Percentiles rank a stretch among this genome's conserved stretches.
Evolutionary conservation across 2,329 filamentous ascomycete genomes (phyloP).

Genomic region (Furcasterigmium sp.): DNA sequence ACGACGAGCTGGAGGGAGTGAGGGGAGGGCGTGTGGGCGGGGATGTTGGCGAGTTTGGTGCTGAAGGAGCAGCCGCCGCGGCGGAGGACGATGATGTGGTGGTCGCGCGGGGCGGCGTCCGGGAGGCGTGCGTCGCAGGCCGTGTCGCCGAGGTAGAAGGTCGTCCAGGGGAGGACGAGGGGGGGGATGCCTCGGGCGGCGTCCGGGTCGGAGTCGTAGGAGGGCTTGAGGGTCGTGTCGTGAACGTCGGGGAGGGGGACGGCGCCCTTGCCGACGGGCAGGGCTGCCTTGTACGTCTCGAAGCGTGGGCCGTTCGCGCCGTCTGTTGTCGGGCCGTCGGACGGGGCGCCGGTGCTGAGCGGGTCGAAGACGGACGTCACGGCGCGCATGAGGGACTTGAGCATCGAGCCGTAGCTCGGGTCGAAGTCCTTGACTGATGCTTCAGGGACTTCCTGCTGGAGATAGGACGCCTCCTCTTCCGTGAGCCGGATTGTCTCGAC

Average conservation of each 20-base stretch:
- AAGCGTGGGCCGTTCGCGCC: conserved; percentile 26
- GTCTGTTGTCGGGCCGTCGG: conserved; percentile 15
- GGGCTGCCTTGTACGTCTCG: conserved; percentile 48
- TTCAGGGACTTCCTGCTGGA: conserved; percentile 15
- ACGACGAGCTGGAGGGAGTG: conserved; percentile 73
- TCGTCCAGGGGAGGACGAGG: conserved; percentile 59
- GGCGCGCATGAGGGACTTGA: conserved; percentile 40
- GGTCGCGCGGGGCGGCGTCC: conserved; percentile 41
- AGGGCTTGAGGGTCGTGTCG: conserved; percentile 45
- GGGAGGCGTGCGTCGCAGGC: conserved; percentile 58
- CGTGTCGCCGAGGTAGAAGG: conserved; percentile 65
- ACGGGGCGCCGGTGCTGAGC: conserved; percentile 21
- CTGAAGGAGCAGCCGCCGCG: conserved; percentile 83
- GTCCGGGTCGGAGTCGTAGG: conserved; percentile 26
- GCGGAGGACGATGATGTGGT: conserved; percentile 77
- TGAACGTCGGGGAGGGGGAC: conserved; percentile 63
- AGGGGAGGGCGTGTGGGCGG: conserved; percentile 60
- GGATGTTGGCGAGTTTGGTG: conserved; percentile 80
- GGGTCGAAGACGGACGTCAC: conserved; percentile 38
- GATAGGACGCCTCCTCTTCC: conserved; percentile 6
- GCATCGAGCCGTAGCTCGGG: conserved; percentile 32
- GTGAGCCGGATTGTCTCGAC: conserved; percentile 9
- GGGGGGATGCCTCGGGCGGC: conserved; percentile 16
- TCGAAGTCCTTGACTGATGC: conserved; percentile 9
- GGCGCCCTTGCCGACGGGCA: conserved; percentile 51